Evolutionary conservation across 345 rosid species (phyloP), one percentile per base, ranked within the genome.

Genomic region (Eucalyptus sp.): DNA sequence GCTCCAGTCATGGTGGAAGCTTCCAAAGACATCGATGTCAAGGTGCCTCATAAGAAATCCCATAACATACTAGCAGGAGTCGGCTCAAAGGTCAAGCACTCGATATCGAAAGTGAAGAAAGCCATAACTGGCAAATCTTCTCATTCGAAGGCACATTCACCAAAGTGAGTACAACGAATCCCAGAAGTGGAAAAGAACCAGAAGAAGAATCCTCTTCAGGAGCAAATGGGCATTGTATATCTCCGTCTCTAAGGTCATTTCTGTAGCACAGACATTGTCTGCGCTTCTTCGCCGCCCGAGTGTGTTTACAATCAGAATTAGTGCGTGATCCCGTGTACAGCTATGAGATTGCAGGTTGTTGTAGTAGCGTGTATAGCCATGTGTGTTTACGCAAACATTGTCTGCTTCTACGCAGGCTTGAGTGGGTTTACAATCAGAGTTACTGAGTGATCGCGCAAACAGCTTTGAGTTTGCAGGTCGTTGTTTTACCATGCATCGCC

Each of bases 71-170:
- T 97, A 86, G 94, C 98, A 71, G 97, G 96, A 5, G 97, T 97
- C 43, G 95, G 98, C 79, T 97, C 99, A 86, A 96, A 95, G 93
- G 99, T 97, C 37, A 97, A 97, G 91, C 95, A 96, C 88, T 96
- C 99, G 8, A 95, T 96, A 90, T 95, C 97, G 62, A 97, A 96
- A 91, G 99, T 97, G 66, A 97, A 93, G 95, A 97, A 97, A 90
- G 99, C 93, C 86, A 95, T 97, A 83, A 95, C 93, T 3, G 96
- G 99, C 1, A 96, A 95, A 91, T 96, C 99, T 88, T 95, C 97
- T 89, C 95, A 94, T 87, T 48, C 94, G 50, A 96, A 96, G 93
- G 91, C 95, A 66, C 90, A 89, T 44, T 92, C 95, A 68, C 94
- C 96, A 46, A 92, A 95, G 88, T 91, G 88, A 93, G 29, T 37